A percentile compares a stretch with the other conserved stretches of the same genome.
These are phyloP conservation scores for Rhizoclosmatium globosum DNA, from an alignment of 192 early-diverging fungal genomes.

Conservation along the genomic window DNA sequence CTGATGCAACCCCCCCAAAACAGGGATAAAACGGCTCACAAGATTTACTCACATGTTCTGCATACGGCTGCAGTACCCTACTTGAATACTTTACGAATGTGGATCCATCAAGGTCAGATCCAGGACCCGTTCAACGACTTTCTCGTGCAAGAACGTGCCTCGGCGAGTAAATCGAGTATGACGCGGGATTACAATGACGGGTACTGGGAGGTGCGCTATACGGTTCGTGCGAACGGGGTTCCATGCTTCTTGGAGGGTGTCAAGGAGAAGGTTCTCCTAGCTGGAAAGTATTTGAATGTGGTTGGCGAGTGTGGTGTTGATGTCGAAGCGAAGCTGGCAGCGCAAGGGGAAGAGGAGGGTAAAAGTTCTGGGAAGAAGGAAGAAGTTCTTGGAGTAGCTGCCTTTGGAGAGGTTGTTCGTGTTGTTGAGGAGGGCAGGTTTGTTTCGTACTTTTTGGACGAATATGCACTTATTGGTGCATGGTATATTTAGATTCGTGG, in stretches of 20 bases:
- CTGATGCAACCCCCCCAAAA: no score
- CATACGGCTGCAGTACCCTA: slow-evolving; percentile 83
- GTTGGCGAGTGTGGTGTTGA: slow-evolving; percentile 82
- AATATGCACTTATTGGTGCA: not conserved
- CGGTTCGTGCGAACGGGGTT: slow-evolving; percentile 59
- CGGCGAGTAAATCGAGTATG: slow-evolving; percentile 53
- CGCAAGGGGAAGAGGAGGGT: slow-evolving; percentile 4
- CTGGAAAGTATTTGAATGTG: slow-evolving; percentile 96
- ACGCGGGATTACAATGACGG: slow-evolving; percentile 77
- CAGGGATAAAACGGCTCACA: slow-evolving; percentile 59
- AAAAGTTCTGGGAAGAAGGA: slow-evolving; percentile 32
- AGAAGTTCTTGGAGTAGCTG: slow-evolving; percentile 12
- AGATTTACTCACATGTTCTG: slow-evolving; percentile 82
- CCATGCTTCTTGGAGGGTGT: slow-evolving; percentile 80
- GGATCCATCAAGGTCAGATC: slow-evolving; percentile 92
- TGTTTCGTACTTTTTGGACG: no score
- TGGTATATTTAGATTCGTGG: slow-evolving; percentile 66
- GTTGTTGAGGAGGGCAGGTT: slow-evolving; percentile 63
- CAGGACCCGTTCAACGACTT: slow-evolving; percentile 91
- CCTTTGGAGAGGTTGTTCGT: slow-evolving; percentile 60
- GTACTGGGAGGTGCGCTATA: slow-evolving; percentile 87
- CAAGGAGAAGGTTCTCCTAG: slow-evolving; percentile 81
- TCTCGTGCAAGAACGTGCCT: slow-evolving; percentile 78
- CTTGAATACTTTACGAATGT: slow-evolving; percentile 79
- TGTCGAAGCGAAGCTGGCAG: not conserved